Conservation (phyloP, 148 eudicot genomes). For the Cornus florida region DNA sequence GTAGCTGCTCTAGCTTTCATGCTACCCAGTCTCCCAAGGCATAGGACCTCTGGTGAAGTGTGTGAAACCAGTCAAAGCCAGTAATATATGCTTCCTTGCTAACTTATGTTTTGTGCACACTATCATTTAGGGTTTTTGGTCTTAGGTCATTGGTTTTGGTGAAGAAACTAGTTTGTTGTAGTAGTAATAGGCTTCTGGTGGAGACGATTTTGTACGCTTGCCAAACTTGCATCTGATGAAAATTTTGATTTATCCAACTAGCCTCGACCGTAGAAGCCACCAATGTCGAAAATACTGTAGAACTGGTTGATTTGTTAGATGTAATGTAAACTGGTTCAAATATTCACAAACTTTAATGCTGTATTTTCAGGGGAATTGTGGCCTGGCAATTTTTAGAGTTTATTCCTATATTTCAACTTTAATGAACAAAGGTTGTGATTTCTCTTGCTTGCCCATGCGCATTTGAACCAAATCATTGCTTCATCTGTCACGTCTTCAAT, state of each 20-base stretch:
- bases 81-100: background rate
- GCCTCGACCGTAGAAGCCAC: background rate
- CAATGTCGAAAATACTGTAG: background rate
- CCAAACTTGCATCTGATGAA: background rate
- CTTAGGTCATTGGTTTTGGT: background rate
- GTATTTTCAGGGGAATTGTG: too few species aligned
- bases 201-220: background rate
- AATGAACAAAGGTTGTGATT: too few species aligned
- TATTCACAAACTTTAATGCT: background rate
- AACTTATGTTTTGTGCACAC: background rate
- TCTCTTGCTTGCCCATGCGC: too few species aligned
- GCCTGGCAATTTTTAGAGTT: background rate
- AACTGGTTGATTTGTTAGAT: background rate
- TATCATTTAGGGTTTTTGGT: background rate
- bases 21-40: slow-evolving; percentile 50
- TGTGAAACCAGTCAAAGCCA: background rate
- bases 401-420: too few species aligned
- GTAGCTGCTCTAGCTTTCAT: slow-evolving; percentile 42
- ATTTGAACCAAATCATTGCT: too few species aligned
- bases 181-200: background rate
- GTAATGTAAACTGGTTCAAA: background rate
- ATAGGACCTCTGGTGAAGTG: background rate
- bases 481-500: too few species aligned
- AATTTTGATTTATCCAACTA: background rate
- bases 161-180: background rate